Evolutionary conservation across 495 filamentous ascomycete species (phyloP).

Genomic region (Aspergillus biplanus): DNA sequence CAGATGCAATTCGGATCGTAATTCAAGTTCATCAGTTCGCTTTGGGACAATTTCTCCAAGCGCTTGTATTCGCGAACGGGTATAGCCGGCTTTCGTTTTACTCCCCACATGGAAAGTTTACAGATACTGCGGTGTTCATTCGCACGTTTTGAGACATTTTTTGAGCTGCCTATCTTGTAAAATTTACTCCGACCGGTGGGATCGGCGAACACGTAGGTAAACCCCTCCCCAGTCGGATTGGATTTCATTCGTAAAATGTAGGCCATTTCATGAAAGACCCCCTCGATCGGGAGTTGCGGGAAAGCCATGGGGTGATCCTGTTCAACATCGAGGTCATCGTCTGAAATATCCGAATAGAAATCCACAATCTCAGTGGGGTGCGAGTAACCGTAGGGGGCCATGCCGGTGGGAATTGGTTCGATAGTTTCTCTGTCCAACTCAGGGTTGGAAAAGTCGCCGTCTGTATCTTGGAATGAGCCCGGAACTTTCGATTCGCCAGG

Average conservation of each 20-base stretch:
- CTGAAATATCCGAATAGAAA: constrained; percentile 17
- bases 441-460: background rate
- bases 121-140: constrained; percentile 19
- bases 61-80: constrained; percentile 16
- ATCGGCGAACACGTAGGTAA: constrained; percentile 19
- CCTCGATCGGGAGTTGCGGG: constrained; percentile 17
- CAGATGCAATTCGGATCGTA: constrained; percentile 19
- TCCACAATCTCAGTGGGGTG: constrained; percentile 11
- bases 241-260: constrained; percentile 17
- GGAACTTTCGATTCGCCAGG: constrained; percentile 14
- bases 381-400: constrained; percentile 6
- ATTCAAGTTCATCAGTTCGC: constrained; percentile 20
- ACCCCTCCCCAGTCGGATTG: constrained; percentile 14
- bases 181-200: constrained; percentile 19
- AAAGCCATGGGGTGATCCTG: constrained; percentile 8
- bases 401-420: constrained; percentile 6
- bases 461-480: constrained; percentile 15
- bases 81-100: constrained; percentile 6
- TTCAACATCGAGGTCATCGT: constrained; percentile 12
- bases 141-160: constrained; percentile 35
- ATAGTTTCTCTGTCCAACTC: constrained; percentile 2
- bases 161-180: constrained; percentile 31
- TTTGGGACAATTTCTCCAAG: constrained; percentile 19
- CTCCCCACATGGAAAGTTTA: constrained; percentile 9
- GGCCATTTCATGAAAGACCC: constrained; percentile 12